Evolutionary conservation across 2,329 filamentous ascomycete species (phyloP), one percentile per base, ranked within the genome.

Genomic region (Fusarium sacchari): DNA sequence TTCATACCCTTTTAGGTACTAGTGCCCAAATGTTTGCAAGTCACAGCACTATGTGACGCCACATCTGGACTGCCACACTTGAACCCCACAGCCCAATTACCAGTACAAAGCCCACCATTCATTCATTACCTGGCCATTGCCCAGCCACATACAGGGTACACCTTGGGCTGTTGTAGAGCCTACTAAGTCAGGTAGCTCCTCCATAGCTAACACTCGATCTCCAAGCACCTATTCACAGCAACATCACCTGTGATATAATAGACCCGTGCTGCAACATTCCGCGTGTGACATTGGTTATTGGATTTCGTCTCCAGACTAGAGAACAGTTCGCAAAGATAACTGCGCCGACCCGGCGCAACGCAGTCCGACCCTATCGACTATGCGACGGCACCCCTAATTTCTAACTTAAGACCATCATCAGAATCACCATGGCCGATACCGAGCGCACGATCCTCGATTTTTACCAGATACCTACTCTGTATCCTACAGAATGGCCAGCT

Each of bases 401-500:
- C 68, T 69, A 62, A 66, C 60, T 57, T 37, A 36, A 68, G 69
- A 70, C 68, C 67, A 57, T 56, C 47, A 32, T 49, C 49, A 60
- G 64, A 60, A 46, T 56, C 76, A 82, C 70, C 73, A 89, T 89
- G 92, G 88, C 90, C 72, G 93, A 96, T 79, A 89, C 91, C 78
- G 92, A 96, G 79, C 87, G 91, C 70, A 91, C 89, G 50, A 90
- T 98, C 61, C 90, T 96, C 78, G 95, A 95, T 77, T 95, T 97
- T 84, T 98, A 98, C 85, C 93, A 95, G 81, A 89, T 98, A 55
- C 88, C 92, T 46, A 93, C 88, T 20, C 87, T 93, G 26, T 95
- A 91, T 81, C 96, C 96, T 5, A 89, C 90, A 40, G 91, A 94
- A 86, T 98, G 96, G 96, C 96, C 96, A 2, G 86, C 90, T 55